Evolutionary conservation across 441 rosid species (phyloP), one percentile per base, ranked within the genome.

Genomic region (Mallotus repandus): DNA sequence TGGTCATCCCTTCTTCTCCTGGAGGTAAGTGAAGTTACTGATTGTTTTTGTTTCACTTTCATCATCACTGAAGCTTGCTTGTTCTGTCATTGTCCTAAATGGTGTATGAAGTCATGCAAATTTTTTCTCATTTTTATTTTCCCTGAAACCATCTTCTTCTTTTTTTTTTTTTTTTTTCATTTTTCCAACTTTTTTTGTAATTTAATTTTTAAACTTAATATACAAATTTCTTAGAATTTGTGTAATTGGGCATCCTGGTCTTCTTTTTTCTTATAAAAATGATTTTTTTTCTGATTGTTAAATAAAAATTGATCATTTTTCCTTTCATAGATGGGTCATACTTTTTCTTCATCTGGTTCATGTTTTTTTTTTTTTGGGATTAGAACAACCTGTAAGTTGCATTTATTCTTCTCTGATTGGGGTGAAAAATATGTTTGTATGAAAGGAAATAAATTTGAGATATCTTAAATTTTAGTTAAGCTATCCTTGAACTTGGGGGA

Each of bases 1-100:
- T 83, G 76, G 74, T 80, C 70, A 78, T 91, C 25, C 91, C 91
- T 15, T 71, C 85, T 55, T 71, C 80, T 73, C 65, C 80, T 65
- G 86, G 79, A 59, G 91, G 98, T 91, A 79, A 74, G 81, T 76
- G 14, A 41, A 48, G 4, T 63, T 8, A 58, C 5, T 38, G 15
- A 6, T 53, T 50, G 54, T 15, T 22, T 41, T 18, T 38, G 38
- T 68, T 12, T 15, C 29, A 5, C 25, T 63, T 18, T 52, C 35
- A 61, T 25, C 69, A 49, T 14, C 35, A 58, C 29, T 63, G 13
- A 19, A 68, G 56, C 14, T 19, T 72, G 22, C 57, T 46, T 50
- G 12, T 5, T 38, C 21, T 68, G 73, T 5, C 16, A 38, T 53
- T 55, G 56, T 16, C 19, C 7, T 22, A 18, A 21, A 67, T 1